A percentile compares a stretch with the other conserved stretches of the same genome.
Evolutionary conservation across 192 early-diverging fungal species (phyloP).

Genomic region (Dissophora globulifera): DNA sequence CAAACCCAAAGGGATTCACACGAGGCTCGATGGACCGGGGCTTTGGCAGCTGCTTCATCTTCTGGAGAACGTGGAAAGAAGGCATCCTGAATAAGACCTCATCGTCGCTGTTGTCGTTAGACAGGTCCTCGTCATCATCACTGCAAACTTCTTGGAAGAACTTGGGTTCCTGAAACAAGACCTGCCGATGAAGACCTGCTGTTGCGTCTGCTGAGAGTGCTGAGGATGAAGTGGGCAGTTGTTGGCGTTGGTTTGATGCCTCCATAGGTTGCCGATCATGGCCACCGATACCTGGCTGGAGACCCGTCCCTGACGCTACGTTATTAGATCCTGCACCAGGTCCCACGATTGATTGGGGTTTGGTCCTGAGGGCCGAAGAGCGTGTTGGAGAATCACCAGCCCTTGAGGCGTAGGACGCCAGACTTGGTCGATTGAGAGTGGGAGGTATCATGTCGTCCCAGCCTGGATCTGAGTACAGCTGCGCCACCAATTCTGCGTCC

Average conservation of each 20-base stretch:
- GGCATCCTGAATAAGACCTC: constrained; percentile 38
- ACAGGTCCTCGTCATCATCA: constrained; percentile 15
- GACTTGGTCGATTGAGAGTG: too few relatives aligned
- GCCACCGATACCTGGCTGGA: too few relatives aligned
- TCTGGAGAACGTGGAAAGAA: constrained; percentile 30
- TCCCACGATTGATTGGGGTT: too few relatives aligned
- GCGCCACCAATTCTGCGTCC: too few relatives aligned
- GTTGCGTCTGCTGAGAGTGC: neutral
- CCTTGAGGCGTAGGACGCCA: too few relatives aligned
- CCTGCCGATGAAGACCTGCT: neutral
- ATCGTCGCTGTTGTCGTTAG: constrained; percentile 5
- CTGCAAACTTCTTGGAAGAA: constrained; percentile 14
- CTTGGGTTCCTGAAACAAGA: constrained; percentile 11
- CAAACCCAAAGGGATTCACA: constrained; percentile 21
- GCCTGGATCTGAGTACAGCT: constrained; percentile 20
- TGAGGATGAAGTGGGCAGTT: too few relatives aligned
- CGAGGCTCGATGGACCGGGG: constrained; percentile 24
- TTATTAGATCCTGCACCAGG: too few relatives aligned
- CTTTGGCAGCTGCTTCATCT: constrained; percentile 11
- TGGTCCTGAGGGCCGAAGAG: too few relatives aligned
- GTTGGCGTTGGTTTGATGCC: too few relatives aligned
- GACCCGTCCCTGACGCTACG: too few relatives aligned
- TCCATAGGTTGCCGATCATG: too few relatives aligned
- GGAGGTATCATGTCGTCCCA: neutral
- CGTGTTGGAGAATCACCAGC: too few relatives aligned